phyloP scores from a whole-genome alignment of 2,329 filamentous ascomycete species.

The Sporothrix mexicana region DNA sequence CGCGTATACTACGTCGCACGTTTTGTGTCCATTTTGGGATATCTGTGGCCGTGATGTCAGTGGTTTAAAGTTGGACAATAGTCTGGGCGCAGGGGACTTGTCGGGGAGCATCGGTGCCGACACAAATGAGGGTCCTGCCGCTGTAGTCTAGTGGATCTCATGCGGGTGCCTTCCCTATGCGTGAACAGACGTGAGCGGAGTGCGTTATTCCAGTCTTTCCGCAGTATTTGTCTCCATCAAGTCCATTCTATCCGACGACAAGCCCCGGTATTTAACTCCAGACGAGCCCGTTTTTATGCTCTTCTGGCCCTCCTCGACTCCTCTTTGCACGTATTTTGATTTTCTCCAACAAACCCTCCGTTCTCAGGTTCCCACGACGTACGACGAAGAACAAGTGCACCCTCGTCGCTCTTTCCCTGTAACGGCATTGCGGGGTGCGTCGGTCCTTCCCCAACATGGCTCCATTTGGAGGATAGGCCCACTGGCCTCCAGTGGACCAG shows the following conservation, averaged over 20 bases:
- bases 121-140: constrained; percentile 7
- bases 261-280: neutral
- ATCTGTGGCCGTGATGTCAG: neutral
- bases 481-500: neutral
- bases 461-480: neutral
- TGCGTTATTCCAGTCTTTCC: neutral
- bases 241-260: neutral
- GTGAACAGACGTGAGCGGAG: neutral
- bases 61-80: neutral
- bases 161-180: neutral
- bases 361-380: too few relatives aligned
- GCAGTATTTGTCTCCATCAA: neutral
- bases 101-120: constrained; percentile 19
- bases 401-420: neutral
- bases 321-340: neutral
- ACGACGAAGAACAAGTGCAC: too few relatives aligned
- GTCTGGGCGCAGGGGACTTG: neutral
- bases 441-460: constrained; percentile 4
- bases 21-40: neutral
- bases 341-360: neutral
- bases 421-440: neutral
- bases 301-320: neutral
- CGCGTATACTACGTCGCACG: neutral
- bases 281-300: neutral
- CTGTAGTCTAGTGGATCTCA: neutral